Evolutionary conservation across 768 basidiomycete genomes (phyloP).

Genomic region (Suillus bovinus): DNA sequence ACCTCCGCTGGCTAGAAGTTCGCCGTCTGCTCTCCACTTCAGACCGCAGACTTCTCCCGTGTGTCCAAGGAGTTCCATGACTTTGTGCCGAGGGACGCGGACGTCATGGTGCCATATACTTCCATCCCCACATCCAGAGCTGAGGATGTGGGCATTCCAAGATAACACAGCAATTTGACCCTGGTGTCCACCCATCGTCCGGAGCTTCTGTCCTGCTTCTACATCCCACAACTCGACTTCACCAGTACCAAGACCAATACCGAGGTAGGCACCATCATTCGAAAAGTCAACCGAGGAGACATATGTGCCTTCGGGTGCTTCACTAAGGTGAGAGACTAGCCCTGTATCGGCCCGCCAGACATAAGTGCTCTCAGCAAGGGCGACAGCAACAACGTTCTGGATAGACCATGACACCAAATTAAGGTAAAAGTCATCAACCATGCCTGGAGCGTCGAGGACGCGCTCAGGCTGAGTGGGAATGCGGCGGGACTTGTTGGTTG

Average conservation of each 20-base stretch:
- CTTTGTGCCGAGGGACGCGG: slow-evolving; percentile 81
- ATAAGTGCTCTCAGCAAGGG: slow-evolving; percentile 83
- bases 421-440: slow-evolving; percentile 95
- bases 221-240: slow-evolving; percentile 96
- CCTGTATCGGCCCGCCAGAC: slow-evolving; percentile 95
- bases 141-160: slow-evolving; percentile 87
- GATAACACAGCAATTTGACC: slow-evolving; percentile 81
- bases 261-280: slow-evolving; percentile 78
- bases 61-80: slow-evolving; percentile 88
- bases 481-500: slow-evolving; percentile 72
- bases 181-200: slow-evolving; percentile 90
- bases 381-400: slow-evolving; percentile 87
- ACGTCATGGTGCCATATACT: slow-evolving; percentile 98
- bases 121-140: slow-evolving; percentile 89
- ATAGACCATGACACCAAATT: slow-evolving; percentile 91
- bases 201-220: slow-evolving; percentile 71
- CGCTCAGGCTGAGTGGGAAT: slow-evolving; percentile 87
- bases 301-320: slow-evolving; percentile 74
- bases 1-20: slow-evolving; percentile 90
- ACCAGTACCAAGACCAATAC: slow-evolving; percentile 77
- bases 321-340: slow-evolving; percentile 72
- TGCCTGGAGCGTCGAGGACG: slow-evolving; percentile 94
- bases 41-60: slow-evolving; percentile 92
- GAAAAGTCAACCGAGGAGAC: slow-evolving; percentile 80
- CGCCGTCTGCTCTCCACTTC: slow-evolving; percentile 86